Conservation (phyloP, 768 basidiomycete genomes). For the Aureoboletus auriporus region DNA sequence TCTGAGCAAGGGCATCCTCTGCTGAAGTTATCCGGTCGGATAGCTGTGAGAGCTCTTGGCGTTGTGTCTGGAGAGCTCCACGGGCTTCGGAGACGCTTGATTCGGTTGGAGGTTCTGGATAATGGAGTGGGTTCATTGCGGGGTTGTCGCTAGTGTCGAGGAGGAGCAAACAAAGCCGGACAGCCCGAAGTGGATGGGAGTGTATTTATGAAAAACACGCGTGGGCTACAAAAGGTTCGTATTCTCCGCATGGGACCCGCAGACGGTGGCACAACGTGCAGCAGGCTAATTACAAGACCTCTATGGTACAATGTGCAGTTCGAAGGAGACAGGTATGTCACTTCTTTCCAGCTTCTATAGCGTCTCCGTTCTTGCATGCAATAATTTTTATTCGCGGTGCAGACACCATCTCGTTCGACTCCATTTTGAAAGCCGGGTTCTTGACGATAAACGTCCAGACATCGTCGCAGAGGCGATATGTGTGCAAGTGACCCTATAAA, state of each 20-base stretch:
- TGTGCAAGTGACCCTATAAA: conserved; percentile 79
- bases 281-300: conserved; percentile 21
- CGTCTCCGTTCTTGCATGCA: conserved; percentile 95
- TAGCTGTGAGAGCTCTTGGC: conserved; percentile 30
- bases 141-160: not conserved
- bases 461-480: conserved; percentile 91
- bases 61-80: conserved; percentile 35
- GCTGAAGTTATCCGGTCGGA: conserved; percentile 46
- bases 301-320: conserved; percentile 19
- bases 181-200: conserved; percentile 17
- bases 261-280: not conserved
- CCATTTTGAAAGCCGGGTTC: conserved; percentile 93
- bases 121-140: conserved; percentile 28
- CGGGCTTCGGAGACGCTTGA: conserved; percentile 51
- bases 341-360: conserved; percentile 80
- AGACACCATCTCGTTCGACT: conserved; percentile 73
- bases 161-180: conserved; percentile 5
- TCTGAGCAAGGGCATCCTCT: conserved; percentile 53
- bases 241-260: no score
- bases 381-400: conserved; percentile 92
- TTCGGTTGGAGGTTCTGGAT: conserved; percentile 59
- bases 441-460: conserved; percentile 99
- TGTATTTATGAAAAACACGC: conserved; percentile 4
- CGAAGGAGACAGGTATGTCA: conserved; percentile 26
- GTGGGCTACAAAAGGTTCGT: not conserved